These are phyloP conservation scores for Papilionanthe hybrid DNA, from an alignment of 116 monocot species.

Conservation along the genomic window DNA sequence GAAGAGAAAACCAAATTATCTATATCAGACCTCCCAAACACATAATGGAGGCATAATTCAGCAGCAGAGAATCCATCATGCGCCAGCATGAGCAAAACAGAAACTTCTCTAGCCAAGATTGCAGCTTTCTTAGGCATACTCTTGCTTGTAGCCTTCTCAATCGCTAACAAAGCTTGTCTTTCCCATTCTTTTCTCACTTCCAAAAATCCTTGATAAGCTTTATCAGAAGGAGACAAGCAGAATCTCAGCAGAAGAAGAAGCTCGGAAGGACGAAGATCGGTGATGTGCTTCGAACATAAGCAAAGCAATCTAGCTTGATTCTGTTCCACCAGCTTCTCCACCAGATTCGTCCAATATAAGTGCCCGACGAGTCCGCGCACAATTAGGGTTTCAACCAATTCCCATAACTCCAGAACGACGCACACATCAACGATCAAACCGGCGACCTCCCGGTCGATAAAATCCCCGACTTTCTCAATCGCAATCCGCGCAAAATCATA, in stretches of 20 bases:
- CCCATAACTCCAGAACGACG: conserved; percentile 44
- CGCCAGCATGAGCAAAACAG: conserved; percentile 69
- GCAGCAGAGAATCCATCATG: conserved; percentile 62
- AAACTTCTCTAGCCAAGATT: conserved; percentile 40
- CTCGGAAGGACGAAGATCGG: conserved; percentile 44
- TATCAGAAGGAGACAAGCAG: conserved; percentile 47
- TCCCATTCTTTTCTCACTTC: conserved; percentile 61
- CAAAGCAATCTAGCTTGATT: conserved; percentile 48
- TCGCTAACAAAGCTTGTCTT: conserved; percentile 43
- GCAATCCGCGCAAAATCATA: background rate
- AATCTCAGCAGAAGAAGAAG: conserved; percentile 30
- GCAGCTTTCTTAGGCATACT: conserved; percentile 25
- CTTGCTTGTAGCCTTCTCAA: conserved; percentile 41
- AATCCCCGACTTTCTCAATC: conserved; percentile 21
- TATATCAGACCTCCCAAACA: conserved; percentile 48
- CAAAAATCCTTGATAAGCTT: conserved; percentile 38
- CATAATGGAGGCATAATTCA: conserved; percentile 73
- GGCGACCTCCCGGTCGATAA: conserved; percentile 28
- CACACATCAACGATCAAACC: conserved; percentile 40
- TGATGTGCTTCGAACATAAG: conserved; percentile 26
- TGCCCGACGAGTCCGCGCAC: conserved; percentile 17
- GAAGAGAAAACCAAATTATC: conserved; percentile 55
- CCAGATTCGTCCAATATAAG: conserved; percentile 15
- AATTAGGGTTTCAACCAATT: conserved; percentile 39
- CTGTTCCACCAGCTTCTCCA: conserved; percentile 52